Conservation (phyloP, 345 rosid species). For the Hypericum androsaemum region DNA sequence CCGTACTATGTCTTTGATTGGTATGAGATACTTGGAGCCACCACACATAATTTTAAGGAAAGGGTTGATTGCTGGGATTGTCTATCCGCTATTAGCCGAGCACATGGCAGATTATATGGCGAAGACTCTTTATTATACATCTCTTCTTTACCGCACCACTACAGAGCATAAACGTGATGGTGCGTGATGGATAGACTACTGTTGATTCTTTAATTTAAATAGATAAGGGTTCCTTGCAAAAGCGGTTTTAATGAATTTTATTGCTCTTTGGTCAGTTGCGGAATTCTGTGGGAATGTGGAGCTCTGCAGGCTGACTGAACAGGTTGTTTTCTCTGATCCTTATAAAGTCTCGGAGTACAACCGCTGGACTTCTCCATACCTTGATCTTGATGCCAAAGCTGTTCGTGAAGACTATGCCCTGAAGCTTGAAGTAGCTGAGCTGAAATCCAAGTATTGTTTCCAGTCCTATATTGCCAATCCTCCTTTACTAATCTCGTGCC, state of each 20-base stretch:
- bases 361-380: conserved; percentile 76
- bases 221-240: conserved; percentile 1
- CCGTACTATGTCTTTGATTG: conserved; percentile 79
- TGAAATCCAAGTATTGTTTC: conserved; percentile 64
- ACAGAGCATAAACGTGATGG: conserved; percentile 76
- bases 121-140: conserved; percentile 67
- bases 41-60: conserved; percentile 89
- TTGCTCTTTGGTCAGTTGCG: conserved; percentile 54
- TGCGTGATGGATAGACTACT: conserved; percentile 6
- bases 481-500: no score
- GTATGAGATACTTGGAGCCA: conserved; percentile 87
- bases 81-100: conserved; percentile 67
- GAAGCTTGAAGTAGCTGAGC: conserved; percentile 74
- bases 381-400: conserved; percentile 73
- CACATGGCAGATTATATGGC: conserved; percentile 86
- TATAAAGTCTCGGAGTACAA: conserved; percentile 67
- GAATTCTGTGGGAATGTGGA: conserved; percentile 92
- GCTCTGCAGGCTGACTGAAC: conserved; percentile 85
- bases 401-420: conserved; percentile 56
- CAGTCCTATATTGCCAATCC: not conserved
- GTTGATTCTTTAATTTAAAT: no score
- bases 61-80: conserved; percentile 75
- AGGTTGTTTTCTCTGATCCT: conserved; percentile 92
- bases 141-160: conserved; percentile 62
- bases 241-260: conserved; percentile 9